These are phyloP conservation scores for Besnoitia besnoiti DNA, from an alignment of 169 alveolate genomes.

Conservation along the genomic window DNA sequence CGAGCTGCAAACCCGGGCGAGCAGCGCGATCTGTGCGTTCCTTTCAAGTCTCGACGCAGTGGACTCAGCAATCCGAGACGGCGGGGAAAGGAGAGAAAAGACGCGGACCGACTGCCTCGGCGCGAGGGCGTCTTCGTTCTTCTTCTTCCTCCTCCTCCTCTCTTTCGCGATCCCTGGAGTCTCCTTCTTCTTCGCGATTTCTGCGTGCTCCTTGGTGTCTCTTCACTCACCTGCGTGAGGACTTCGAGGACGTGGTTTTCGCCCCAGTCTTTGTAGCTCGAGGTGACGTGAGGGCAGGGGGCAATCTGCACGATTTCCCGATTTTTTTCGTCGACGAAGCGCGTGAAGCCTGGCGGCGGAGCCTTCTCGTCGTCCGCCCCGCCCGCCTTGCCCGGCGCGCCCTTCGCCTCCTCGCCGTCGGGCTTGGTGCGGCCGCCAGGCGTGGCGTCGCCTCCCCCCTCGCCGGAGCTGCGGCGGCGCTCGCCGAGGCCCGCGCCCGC, in stretches of 20 bases:
- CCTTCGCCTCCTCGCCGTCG: neutral
- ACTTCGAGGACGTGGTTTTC: constrained; percentile 38
- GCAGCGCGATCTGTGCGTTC: too few species aligned
- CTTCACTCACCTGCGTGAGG: constrained; percentile 20
- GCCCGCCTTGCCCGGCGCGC: neutral
- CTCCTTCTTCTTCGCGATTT: neutral
- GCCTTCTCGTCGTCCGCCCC: neutral
- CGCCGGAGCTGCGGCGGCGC: neutral
- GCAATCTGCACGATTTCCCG: constrained; percentile 6
- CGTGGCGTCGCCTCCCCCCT: neutral
- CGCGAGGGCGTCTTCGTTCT: too few species aligned
- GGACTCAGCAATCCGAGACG: too few species aligned
- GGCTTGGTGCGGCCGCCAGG: neutral
- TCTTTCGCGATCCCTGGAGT: neutral
- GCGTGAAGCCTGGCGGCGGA: neutral
- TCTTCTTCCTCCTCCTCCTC: neutral
- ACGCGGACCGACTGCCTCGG: too few species aligned
- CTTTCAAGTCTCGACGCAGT: too few species aligned
- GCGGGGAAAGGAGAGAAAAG: too few species aligned
- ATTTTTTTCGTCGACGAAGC: neutral
- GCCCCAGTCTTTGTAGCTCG: constrained; percentile 28
- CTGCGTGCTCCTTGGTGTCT: too few species aligned
- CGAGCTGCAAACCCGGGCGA: too few species aligned
- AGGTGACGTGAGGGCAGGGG: constrained; percentile 49
- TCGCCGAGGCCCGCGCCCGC: neutral